Base-by-base conservation (phyloP, 2,329 filamentous ascomycete species). In the Epichloe sp. region DNA sequence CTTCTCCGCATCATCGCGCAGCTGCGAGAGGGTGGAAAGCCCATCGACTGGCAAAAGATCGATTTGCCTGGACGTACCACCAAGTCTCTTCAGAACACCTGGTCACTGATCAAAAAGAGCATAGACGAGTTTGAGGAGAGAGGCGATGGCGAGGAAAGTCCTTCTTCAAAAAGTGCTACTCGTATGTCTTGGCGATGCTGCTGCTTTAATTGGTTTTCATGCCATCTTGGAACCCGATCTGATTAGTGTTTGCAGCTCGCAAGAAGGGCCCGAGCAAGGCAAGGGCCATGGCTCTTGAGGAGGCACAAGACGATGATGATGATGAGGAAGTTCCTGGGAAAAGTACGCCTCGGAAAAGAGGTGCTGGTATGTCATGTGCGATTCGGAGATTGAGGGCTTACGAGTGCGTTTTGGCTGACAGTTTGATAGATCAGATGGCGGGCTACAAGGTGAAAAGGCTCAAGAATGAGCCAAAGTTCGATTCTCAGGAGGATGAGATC, bases 61-160 rank as follows among this genome's bases (percentile, higher is more conserved):
- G 56, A 58, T 23, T 68, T 71, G 60, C 63, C 65, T 0, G 66
- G 64, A 0, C 66, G 69, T 7, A 70, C 67, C 2, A 52, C 57
- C 21, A 71, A 71, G 53, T 66, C 65, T 2, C 54, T 71, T 0
- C 59, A 66, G 54, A 64, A 66, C 42, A 60, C 63, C 51, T 71
- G 68, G 68, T 63, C 62, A 1, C 62, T 59, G 11, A 61, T 71
- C 21, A 62, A 63, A 26, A 69, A 69, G 35, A 56, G 59, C 3
- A 62, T 69, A 10, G 57, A 60, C 0, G 68, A 69, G 0, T 57
- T 71, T 15, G 66, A 69, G 47, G 44, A 53, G 3, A 53, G 61
- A 2, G 46, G 45, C 11, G 14, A 50, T 46, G 15, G 42, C 7
- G 55, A 2, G 1, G 42, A 48, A 0, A 45, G 11, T 45, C 51